Base-by-base conservation (phyloP, 257 asterid genomes). In the Asclepias syriaca region DNA sequence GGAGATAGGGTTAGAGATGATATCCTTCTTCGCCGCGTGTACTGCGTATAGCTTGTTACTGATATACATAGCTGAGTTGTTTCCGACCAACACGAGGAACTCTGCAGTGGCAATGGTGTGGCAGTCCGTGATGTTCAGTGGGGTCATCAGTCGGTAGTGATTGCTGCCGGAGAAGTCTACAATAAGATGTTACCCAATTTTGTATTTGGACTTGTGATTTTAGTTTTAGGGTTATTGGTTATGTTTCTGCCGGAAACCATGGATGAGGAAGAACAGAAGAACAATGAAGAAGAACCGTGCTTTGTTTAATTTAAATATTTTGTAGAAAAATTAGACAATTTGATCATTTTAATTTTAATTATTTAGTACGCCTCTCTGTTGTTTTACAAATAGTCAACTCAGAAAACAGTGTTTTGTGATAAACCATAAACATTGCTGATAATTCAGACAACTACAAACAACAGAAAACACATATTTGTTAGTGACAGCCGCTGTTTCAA, bases 71-170 rank as follows among this genome's bases (percentile, higher is more conserved):
- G 45, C 77, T 21, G 85, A 84, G 76, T 22, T 78, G 29, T 81
- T 84, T 10, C 84, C 82, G 0, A 77, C 81, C 54, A 72, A 72
- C 16, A 49, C 73, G 40, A 78, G 84, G 72, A 76, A 74, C 73
- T 80, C 85, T 3, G 79, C 84, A 0, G 71, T 81, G 65, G 72
- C 82, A 8, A 55, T 58, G 34, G 79, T 76, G 1, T 73, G 85
- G 77, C 84, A 74, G 46, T 79, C 85, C 29, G 49, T 74, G 37
- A 77, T 74, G 65, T 72, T 81, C 7, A 79, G 88, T 9, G 85
- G 85, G 3, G 81, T 80, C 32, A 24, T 79, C 29, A 60, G 84
- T 69, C 88, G 14, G 40, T 79, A 4, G 3, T 74, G 70, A 79
- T 77, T 46, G 79, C 81, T 15, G 72, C 79, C 6, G 79, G 79